A percentile compares a stretch with the other conserved stretches of the same genome.
Evolutionary conservation across 768 basidiomycete genomes (phyloP).

Genomic region (Auricularia auricula-judae): DNA sequence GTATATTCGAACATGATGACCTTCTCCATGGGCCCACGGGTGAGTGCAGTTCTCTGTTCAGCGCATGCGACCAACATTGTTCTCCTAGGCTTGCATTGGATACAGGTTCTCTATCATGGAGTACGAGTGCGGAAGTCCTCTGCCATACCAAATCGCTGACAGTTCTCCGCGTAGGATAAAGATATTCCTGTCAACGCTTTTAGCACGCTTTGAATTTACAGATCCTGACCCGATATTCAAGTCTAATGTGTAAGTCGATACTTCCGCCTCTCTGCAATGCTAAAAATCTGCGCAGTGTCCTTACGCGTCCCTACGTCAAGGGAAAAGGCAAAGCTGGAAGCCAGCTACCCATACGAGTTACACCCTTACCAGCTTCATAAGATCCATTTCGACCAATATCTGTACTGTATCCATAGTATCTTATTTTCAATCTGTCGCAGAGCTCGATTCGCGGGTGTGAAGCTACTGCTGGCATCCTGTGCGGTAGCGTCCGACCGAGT

Average conservation of each 20-base stretch:
- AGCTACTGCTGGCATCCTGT: background rate
- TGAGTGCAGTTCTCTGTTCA: conserved; percentile 16
- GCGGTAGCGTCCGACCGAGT: background rate
- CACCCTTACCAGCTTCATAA: conserved; percentile 4
- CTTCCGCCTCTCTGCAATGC: background rate
- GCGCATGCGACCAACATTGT: background rate
- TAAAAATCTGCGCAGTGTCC: conserved; percentile 14
- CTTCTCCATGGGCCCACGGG: conserved; percentile 12
- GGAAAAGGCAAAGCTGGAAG: conserved; percentile 30
- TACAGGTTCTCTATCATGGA: conserved; percentile 36
- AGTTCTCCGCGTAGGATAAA: conserved; percentile 22
- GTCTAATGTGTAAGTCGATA: conserved; percentile 24
- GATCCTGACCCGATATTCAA: conserved; percentile 34
- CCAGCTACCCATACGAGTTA: conserved; percentile 29
- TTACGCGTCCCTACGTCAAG: conserved; percentile 38
- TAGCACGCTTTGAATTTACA: conserved; percentile 35
- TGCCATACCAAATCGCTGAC: background rate
- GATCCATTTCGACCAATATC: background rate
- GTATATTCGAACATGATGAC: conserved; percentile 15
- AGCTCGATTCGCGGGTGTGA: no score
- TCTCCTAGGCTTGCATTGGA: conserved; percentile 31
- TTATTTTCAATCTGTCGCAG: background rate
- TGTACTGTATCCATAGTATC: background rate
- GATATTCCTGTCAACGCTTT: conserved; percentile 33
- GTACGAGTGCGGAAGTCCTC: background rate